Evolutionary conservation across 495 filamentous ascomycete genomes (phyloP).

Genomic region (Daldinia childiae): DNA sequence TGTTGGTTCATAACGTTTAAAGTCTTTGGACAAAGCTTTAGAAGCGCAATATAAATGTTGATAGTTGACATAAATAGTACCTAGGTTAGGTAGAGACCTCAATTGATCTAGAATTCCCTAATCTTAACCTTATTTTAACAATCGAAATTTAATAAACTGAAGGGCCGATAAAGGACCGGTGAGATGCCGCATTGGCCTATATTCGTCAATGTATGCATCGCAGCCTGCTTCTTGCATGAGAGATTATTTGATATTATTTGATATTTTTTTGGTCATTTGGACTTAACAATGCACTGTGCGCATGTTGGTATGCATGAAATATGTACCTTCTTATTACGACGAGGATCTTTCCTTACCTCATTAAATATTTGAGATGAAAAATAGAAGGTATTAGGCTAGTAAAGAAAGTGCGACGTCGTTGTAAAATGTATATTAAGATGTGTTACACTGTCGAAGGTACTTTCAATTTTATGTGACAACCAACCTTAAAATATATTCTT

Average conservation of each 20-base stretch:
- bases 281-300: background rate
- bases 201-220: background rate
- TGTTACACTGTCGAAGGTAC: background rate
- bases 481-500: too few species aligned
- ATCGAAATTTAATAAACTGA: background rate
- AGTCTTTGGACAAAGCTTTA: background rate
- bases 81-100: background rate
- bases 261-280: background rate
- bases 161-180: background rate
- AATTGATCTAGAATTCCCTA: background rate
- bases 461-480: too few species aligned
- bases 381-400: background rate
- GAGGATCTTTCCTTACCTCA: background rate
- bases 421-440: background rate
- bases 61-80: too few species aligned
- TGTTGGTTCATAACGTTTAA: background rate
- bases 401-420: background rate
- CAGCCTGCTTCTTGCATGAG: slow-evolving; percentile 1
- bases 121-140: background rate
- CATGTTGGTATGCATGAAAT: background rate
- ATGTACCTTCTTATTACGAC: background rate
- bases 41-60: background rate
- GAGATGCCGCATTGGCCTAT: background rate
- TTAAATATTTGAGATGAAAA: background rate
- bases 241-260: background rate